Conservation (phyloP, 768 basidiomycete genomes). For the Suillus paluster region DNA sequence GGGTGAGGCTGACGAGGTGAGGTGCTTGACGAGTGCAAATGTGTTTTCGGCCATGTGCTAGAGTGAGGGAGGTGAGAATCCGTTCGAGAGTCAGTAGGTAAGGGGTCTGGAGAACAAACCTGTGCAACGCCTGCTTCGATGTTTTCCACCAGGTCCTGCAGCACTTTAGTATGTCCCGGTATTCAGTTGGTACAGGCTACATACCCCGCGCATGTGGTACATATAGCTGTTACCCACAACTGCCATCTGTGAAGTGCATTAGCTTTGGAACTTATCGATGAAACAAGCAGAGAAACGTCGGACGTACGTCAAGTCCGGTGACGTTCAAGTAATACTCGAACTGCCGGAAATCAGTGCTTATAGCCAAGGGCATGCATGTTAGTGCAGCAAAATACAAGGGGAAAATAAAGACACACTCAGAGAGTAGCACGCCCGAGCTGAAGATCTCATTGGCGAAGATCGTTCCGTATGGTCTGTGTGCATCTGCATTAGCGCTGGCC, state of each 20-base stretch:
- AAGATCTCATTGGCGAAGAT: constrained; percentile 93
- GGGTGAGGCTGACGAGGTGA: constrained; percentile 72
- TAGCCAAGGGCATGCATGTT: neutral
- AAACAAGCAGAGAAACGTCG: neutral
- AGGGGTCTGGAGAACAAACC: constrained; percentile 23
- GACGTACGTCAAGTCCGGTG: constrained; percentile 84
- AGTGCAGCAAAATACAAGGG: neutral
- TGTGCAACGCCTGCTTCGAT: constrained; percentile 82
- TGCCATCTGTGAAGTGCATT: constrained; percentile 66
- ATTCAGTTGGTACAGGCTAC: constrained; percentile 12
- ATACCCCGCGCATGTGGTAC: constrained; percentile 89
- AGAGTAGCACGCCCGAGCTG: constrained; percentile 85
- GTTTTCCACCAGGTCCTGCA: constrained; percentile 77
- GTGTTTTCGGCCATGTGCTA: constrained; percentile 92
- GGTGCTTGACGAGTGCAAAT: constrained; percentile 74
- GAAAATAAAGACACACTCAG: constrained; percentile 63
- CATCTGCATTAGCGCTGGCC: neutral
- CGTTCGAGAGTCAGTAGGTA: neutral
- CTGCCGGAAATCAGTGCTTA: constrained; percentile 93
- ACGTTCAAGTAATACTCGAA: constrained; percentile 90
- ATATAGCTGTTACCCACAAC: constrained; percentile 90
- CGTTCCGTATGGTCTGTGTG: constrained; percentile 77
- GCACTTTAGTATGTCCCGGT: constrained; percentile 6
- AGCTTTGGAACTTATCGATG: neutral
- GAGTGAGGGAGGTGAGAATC: neutral